A percentile compares a stretch with the other conserved stretches of the same genome.
Evolutionary conservation across 345 rosid species (phyloP).

Genomic region (Bruguiera sexangula): DNA sequence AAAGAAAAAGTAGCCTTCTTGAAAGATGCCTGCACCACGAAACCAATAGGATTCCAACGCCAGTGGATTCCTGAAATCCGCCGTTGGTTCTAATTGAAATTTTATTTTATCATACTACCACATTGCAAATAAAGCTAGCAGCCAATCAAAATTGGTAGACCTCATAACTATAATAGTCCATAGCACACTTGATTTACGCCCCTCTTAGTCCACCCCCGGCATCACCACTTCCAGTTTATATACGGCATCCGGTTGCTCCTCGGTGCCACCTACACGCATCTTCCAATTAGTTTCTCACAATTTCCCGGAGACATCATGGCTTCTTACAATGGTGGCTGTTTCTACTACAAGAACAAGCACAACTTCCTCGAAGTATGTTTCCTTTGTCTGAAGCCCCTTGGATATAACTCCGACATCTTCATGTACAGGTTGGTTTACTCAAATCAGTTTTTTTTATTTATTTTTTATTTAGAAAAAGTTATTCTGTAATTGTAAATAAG

Average conservation of each 20-base stretch:
- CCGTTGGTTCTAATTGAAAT: slow-evolving; percentile 15
- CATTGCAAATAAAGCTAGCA: not conserved
- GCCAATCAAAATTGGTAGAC: not conserved
- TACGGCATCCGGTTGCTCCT: no score
- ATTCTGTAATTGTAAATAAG: no score
- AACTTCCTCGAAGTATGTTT: slow-evolving; percentile 71
- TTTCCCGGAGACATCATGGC: no score
- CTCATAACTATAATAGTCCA: not conserved
- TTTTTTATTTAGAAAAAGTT: no score
- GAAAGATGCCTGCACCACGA: slow-evolving; percentile 3
- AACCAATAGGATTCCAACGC: slow-evolving; percentile 10
- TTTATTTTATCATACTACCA: not conserved
- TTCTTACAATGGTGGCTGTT: slow-evolving; percentile 23
- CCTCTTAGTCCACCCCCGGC: no score
- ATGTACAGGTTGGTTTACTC: slow-evolving; percentile 68
- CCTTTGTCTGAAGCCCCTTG: slow-evolving; percentile 64
- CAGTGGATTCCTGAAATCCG: slow-evolving; percentile 10
- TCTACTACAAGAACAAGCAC: slow-evolving; percentile 30
- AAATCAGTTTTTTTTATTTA: not conserved
- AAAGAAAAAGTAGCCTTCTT: not conserved
- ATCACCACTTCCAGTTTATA: no score
- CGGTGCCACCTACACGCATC: no score
- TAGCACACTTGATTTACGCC: no score
- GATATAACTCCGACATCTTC: slow-evolving; percentile 65
- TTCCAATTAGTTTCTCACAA: no score